These are phyloP conservation scores for Umbilicus rupestris DNA, from an alignment of 164 flowering plant genomes.

Conservation along the genomic window DNA sequence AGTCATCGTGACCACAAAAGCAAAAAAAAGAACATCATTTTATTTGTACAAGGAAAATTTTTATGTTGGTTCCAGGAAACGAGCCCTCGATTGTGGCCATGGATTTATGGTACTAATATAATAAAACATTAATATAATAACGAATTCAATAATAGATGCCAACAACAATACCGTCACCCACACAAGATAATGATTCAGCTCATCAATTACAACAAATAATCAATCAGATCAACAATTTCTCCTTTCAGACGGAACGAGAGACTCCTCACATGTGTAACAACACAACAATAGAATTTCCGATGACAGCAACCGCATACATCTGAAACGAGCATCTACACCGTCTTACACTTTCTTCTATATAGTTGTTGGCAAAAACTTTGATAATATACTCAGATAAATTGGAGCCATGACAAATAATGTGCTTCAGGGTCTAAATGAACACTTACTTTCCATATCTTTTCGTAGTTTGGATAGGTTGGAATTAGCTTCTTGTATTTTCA, in stretches of 20 bases:
- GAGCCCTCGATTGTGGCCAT: background rate
- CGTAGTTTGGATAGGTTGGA: conserved; percentile 44
- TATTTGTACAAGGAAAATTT: background rate
- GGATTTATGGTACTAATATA: background rate
- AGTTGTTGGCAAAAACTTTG: background rate
- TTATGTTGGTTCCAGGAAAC: background rate
- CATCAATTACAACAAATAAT: background rate
- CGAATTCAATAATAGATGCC: background rate
- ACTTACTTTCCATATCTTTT: conserved; percentile 78
- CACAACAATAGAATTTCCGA: background rate
- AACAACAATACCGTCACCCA: background rate
- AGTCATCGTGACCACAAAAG: background rate
- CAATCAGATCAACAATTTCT: background rate
- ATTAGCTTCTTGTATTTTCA: conserved; percentile 68
- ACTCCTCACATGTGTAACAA: background rate
- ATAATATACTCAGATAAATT: background rate
- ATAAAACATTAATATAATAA: background rate
- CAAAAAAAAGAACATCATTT: background rate
- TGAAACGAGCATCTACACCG: background rate
- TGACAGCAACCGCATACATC: background rate
- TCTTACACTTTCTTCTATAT: background rate
- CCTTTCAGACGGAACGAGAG: background rate
- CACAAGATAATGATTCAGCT: background rate
- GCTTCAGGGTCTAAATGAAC: background rate
- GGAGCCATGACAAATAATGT: background rate